Evolutionary conservation across 2,329 filamentous ascomycete genomes (phyloP), one percentile per base, ranked within the genome.

Genomic region (Fusarium anguioides): DNA sequence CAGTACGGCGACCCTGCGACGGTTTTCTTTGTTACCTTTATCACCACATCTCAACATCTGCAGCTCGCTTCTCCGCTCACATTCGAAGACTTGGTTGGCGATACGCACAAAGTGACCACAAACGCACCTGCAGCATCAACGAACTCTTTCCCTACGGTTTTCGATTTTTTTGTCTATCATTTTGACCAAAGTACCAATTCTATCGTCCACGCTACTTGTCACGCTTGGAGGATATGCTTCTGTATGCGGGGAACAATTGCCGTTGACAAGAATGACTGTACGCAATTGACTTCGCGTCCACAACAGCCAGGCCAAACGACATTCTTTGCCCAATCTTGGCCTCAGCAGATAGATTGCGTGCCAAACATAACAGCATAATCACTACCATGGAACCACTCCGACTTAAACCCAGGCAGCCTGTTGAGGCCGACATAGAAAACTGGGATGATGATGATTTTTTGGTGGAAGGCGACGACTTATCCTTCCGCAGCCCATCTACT

Each of bases 381-480:
- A 50, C 60, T 62, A 72, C 71, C 61, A 89, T 90, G 84, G 86
- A 87, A 48, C 78, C 84, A 40, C 74, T 87, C 73, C 83, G 82
- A 69, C 77, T 87, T 37, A 87, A 86, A 75, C 79, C 81, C 39
- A 80, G 84, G 53, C 81, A 81, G 64, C 81, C 87, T 45, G 84
- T 86, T 71, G 84, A 86, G 76, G 86, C 87, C 60, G 80, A 83
- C 18, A 84, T 94, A 67, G 92, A 95, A 78, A 89, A 87, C 78
- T 96, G 91, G 87, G 91, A 94, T 74, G 89, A 94, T 75, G 91
- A 91, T 71, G 89, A 91, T 78, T 89, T 93, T 73, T 81, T 90
- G 69, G 87, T 92, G 72, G 89, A 91, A 20, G 85, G 85, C 52
- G 89, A 92, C 69, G 83, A 92, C 79, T 79, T 91, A 68, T 83